These are phyloP conservation scores for Myriangium duriaei DNA, from an alignment of 2,329 filamentous ascomycete species.

Conservation along the genomic window DNA sequence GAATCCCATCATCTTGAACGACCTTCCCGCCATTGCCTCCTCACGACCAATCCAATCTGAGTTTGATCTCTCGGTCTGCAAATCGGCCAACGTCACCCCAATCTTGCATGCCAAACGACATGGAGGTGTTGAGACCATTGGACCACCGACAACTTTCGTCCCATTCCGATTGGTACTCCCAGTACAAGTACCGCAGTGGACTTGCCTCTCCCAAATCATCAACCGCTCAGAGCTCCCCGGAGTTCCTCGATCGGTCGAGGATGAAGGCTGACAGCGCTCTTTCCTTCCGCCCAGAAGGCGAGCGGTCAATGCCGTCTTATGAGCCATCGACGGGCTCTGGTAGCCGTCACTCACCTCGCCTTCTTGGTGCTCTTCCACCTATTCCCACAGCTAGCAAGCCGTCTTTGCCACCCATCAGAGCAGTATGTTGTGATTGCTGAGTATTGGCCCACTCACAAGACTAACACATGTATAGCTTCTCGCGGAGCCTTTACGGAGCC, in stretches of 20 bases:
- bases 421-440: not conserved
- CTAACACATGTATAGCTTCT: not conserved
- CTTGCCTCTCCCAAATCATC: constrained; percentile 8
- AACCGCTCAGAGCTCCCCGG: constrained; percentile 4
- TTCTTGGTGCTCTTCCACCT: constrained; percentile 2
- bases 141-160: constrained; percentile 5
- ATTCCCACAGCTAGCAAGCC: constrained; percentile 5
- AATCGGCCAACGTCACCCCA: constrained; percentile 3
- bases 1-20: constrained; percentile 8
- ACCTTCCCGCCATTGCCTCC: constrained; percentile 6
- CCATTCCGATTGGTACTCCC: constrained; percentile 8
- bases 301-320: constrained; percentile 1
- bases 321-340: not conserved
- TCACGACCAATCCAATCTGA: constrained; percentile 8
- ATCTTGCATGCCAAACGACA: constrained; percentile 5
- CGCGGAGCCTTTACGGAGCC: constrained; percentile 7
- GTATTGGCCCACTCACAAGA: not conserved
- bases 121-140: constrained; percentile 9
- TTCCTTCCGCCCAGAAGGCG: not conserved
- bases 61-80: constrained; percentile 2
- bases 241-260: constrained; percentile 1
- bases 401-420: constrained; percentile 6
- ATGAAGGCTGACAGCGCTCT: constrained; percentile 3
- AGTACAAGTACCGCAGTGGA: constrained; percentile 6
- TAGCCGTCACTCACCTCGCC: constrained; percentile 2